Evolutionary conservation across 768 basidiomycete genomes (phyloP), one percentile per base, ranked within the genome.

Genomic region (Mycena belliarum): DNA sequence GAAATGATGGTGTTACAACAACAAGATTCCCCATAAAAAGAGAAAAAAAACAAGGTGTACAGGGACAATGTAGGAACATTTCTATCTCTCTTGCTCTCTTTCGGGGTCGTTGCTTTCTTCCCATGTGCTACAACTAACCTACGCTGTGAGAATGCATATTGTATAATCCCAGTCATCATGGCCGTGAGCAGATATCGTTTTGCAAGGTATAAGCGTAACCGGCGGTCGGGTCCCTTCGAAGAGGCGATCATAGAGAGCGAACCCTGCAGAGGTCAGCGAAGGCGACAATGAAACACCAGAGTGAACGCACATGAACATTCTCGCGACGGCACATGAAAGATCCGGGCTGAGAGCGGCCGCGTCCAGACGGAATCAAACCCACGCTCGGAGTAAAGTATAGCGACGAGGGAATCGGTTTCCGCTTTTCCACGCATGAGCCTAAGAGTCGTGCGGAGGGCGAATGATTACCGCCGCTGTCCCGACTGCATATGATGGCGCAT

Each of bases 1-100:
- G 84, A 88, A 73, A 87, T 98, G 85, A 83, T 85, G 72, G 75
- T 86, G 33, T 81, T 93, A 52, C 83, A 82, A 65, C 84, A 84
- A 65, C 88, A 86, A 7, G 24, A 46, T 0, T 52, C 57, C n/a
- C 58, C 62, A 26, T 63, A 45, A 50, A 52, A 24, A 75, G n/a
- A n/a, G n/a, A n/a, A n/a, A n/a, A n/a, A n/a, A n/a, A n/a, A n/a
- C n/a, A n/a, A n/a, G n/a, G 74, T 37, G 76, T 83, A 9, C 84
- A 70, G 8, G 48, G 47, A 59, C 41, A 35, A 53, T 59, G 51
- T 59, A 59, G 49, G 51, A 52, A 46, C 44, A 43, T 37, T 18
- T 51, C 28, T 42, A 42, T 45, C 15, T 47, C 44, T 42, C 26
- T 51, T 23, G 23, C 48, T 38, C 12, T 52, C 7, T 35, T 9